Evolutionary conservation across 768 basidiomycete species (phyloP), one percentile per base, ranked within the genome.

Genomic region (Pulveroboletus ravenelii): DNA sequence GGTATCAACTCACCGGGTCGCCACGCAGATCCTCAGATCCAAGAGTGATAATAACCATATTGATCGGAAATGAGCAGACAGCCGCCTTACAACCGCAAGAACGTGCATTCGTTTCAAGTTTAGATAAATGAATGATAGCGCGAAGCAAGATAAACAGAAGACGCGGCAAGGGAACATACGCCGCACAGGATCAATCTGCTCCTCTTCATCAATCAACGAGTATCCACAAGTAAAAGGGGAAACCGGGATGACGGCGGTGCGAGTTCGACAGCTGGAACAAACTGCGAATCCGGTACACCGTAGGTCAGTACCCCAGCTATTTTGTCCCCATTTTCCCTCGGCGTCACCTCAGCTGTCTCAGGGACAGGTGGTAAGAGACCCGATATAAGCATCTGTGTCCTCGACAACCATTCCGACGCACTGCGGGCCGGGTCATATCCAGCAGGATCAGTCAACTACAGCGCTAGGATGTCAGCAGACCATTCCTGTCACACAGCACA

Each of bases 161-260:
- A 30, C 48, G 45, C 32, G 41, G 46, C 46, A 30, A 53, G 32
- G 36, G 44, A 37, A 54, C 61, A 56, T 51, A 54, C 50, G 52
- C 41, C 53, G 29, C 50, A 54, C 59, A 52, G 18, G 55, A 53
- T 55, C 51, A 52, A 59, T 54, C 34, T 23, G 48, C 42, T 47
- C 50, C 48, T 47, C 39, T 50, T 32, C 49, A 55, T 51, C 39
- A 36, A 57, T 62, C 56, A 67, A 52, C 62, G 58, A 48, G 45
- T 43, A 47, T 79, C 84, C 50, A 87, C 74, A 50, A 89, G 74
- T 41, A 92, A 69, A 61, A 90, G 71, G 14, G 87, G 87, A 68
- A 92, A 89, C 50, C 89, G 76, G 38, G 85, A 75, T 36, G 82
- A 81, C 15, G 87, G 80, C 56, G 85, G 87, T 18, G 82, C 84